Evolutionary conservation across 1,284 basidiomycete genomes (phyloP).

Genomic region (Cutaneotrichosporon curvatum): DNA sequence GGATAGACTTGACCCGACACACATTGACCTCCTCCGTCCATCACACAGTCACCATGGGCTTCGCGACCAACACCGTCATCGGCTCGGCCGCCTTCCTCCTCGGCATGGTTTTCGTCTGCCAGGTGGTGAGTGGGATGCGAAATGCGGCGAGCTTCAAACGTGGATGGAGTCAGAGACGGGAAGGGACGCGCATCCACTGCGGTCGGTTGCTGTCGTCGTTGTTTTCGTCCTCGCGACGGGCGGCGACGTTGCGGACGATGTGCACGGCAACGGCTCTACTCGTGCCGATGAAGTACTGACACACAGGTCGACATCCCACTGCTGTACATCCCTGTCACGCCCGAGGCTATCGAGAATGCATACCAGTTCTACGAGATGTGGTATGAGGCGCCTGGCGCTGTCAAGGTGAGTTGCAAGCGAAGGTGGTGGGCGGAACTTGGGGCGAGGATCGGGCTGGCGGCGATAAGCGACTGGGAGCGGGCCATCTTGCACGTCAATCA

Average conservation of each 20-base stretch:
- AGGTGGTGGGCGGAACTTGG: too few relatives aligned
- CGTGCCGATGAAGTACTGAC: too few relatives aligned
- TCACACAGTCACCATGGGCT: constrained; percentile 59
- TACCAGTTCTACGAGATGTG: constrained; percentile 83
- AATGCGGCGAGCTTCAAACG: neutral
- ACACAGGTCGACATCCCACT: constrained; percentile 73
- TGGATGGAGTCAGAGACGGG: neutral
- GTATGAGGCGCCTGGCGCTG: constrained; percentile 79
- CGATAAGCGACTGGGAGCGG: too few relatives aligned
- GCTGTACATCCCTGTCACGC: constrained; percentile 58
- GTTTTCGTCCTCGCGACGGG: too few relatives aligned
- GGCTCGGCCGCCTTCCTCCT: constrained; percentile 77
- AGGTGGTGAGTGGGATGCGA: constrained; percentile 36
- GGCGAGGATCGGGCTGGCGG: too few relatives aligned
- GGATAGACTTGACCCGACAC: too few relatives aligned
- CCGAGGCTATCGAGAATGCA: constrained; percentile 62
- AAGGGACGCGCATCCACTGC: too few relatives aligned
- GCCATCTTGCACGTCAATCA: too few relatives aligned
- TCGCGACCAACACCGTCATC: constrained; percentile 73
- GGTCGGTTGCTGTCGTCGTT: too few relatives aligned
- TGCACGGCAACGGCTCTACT: too few relatives aligned
- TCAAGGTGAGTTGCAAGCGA: constrained; percentile 74
- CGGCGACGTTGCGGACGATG: too few relatives aligned
- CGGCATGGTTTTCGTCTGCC: constrained; percentile 79
- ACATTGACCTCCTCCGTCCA: too few relatives aligned